Percentiles rank a stretch among this genome's conserved stretches.
phyloP scores from a whole-genome alignment of 495 filamentous ascomycete species.

The Lineolata rhizophorae region DNA sequence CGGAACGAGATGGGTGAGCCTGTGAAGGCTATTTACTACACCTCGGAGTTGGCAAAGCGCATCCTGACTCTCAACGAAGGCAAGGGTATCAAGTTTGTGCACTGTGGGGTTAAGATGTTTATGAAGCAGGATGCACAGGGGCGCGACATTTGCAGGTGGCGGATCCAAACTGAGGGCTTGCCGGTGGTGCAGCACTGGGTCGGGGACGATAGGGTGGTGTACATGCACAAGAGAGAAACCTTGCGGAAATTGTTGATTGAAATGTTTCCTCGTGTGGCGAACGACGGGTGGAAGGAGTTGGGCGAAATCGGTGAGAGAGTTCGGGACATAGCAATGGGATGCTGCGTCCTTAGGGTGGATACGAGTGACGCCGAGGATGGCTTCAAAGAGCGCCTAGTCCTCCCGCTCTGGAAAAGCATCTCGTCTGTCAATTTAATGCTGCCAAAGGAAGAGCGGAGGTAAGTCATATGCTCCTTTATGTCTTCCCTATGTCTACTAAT shows the following conservation, averaged over 20 bases:
- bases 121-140: conserved; percentile 88
- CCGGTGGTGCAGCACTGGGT: conserved; percentile 74
- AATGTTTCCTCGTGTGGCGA: conserved; percentile 75
- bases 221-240: conserved; percentile 50
- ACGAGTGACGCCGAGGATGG: conserved; percentile 44
- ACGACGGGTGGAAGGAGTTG: conserved; percentile 45
- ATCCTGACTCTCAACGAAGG: conserved; percentile 71
- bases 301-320: conserved; percentile 79
- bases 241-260: conserved; percentile 63
- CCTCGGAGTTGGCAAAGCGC: conserved; percentile 56
- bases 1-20: conserved; percentile 69
- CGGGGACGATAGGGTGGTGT: conserved; percentile 52
- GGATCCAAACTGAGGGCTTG: conserved; percentile 86
- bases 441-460: conserved; percentile 74
- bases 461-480: conserved; percentile 1
- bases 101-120: conserved; percentile 95
- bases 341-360: conserved; percentile 71
- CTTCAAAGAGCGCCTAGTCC: conserved; percentile 61
- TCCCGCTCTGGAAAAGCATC: conserved; percentile 81
- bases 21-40: conserved; percentile 87
- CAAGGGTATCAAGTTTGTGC: conserved; percentile 80
- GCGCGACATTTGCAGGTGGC: conserved; percentile 67
- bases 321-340: conserved; percentile 61
- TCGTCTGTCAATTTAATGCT: conserved; percentile 85
- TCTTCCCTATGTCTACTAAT: conserved; percentile 1